phyloP scores from a whole-genome alignment of 1,284 basidiomycete genomes.

The Sparassis latifolia region DNA sequence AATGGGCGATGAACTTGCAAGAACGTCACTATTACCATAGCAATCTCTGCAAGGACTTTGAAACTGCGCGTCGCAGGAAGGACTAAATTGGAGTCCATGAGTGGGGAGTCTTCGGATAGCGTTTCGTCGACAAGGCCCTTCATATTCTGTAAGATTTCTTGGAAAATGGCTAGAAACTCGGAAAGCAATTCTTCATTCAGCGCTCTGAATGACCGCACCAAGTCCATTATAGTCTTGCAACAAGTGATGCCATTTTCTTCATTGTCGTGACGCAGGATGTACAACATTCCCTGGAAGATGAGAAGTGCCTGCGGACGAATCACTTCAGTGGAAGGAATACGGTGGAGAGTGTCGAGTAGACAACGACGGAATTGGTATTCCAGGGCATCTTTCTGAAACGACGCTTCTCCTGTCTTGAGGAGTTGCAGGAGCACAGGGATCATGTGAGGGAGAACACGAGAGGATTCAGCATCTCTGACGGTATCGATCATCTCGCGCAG shows the following conservation, averaged over 20 bases:
- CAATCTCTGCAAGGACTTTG: constrained; percentile 94
- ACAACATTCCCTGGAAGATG: constrained; percentile 76
- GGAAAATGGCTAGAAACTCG: constrained; percentile 76
- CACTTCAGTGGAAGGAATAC: constrained; percentile 79
- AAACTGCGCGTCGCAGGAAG: constrained; percentile 81
- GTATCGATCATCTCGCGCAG: constrained; percentile 86
- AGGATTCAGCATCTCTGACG: constrained; percentile 76
- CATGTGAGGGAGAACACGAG: constrained; percentile 63
- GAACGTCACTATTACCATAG: constrained; percentile 89
- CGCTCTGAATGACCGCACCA: constrained; percentile 62
- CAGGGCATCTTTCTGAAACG: constrained; percentile 70
- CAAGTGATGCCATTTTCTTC: constrained; percentile 92
- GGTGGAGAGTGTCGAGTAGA: constrained; percentile 84
- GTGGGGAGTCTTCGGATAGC: constrained; percentile 59
- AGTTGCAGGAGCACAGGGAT: constrained; percentile 80
- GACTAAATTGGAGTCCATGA: constrained; percentile 49
- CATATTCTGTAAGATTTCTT: constrained; percentile 78
- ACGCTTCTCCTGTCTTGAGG: constrained; percentile 71
- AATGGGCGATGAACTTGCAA: constrained; percentile 75
- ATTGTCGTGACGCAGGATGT: constrained; percentile 86
- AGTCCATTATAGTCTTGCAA: constrained; percentile 91
- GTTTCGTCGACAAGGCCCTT: constrained; percentile 70
- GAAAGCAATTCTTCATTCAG: constrained; percentile 74
- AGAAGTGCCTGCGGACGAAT: constrained; percentile 65
- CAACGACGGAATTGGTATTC: constrained; percentile 87